Evolutionary conservation across 768 basidiomycete genomes (phyloP), one percentile per base, ranked within the genome.

Genomic region (Cyclocybe cylindracea): DNA sequence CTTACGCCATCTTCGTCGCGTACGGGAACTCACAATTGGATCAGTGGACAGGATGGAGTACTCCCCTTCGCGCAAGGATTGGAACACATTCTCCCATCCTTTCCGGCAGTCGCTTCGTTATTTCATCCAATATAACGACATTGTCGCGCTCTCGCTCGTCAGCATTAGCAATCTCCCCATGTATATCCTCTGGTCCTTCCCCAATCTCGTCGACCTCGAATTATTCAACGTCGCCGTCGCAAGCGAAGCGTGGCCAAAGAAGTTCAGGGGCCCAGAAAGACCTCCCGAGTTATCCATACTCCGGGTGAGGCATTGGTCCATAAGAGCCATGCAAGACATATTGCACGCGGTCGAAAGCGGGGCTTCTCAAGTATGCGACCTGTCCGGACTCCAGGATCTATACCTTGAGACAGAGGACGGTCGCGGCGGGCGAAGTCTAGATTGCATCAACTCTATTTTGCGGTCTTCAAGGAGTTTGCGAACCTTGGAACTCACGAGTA

Each of bases 41-140:
- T 53, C 54, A 46, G 7, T 16, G 10, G 33, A 43, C 40, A 33
- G 29, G 10, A 36, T 42, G 24, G 16, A 11, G 4, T 43, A 14
- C 14, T n/a, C 5, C 5, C 39, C 35, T 8, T 46, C 44, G 11
- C 43, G 32, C 24, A 43, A 53, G n/a, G 34, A 46, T 32, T 56
- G 58, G 54, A 34, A 42, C 31, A 36, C 41, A 3, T 38, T 56
- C 16, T 34, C 53, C 24, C 19, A 9, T 7, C 13, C 40, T 14
- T 34, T 51, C 31, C 42, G 18, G 19, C 19, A 9, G 14, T 56
- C 50, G 7, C 35, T 56, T 24, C 18, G 35, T 10, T 40, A 36
- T 10, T 56, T 56, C 29, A 51, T 56, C n/a, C 54, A 31, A 9
- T 51, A 34, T 5, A 51, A 51, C 40, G 44, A 31, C 24, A 51